Evolutionary conservation across 106 monocot species (phyloP), one percentile per base, ranked within the genome.

Genomic region (Agapanthus africanus): DNA sequence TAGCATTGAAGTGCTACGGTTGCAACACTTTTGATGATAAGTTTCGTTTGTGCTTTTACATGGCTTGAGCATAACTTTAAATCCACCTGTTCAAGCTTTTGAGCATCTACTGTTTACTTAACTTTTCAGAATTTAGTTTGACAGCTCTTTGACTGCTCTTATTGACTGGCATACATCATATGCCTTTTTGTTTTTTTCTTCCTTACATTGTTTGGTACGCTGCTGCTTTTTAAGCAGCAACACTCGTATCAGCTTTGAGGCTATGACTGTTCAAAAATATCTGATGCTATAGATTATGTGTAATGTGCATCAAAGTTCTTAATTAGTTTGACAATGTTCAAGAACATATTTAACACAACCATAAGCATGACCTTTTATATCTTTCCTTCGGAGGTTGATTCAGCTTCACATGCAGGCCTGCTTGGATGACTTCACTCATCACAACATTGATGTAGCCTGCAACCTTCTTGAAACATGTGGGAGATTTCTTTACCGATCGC

Each of bases 401-500:
- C 15, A 15, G 0, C 49, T 31, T 33, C n/a, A 33, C 75, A 52
- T 78, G 40, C 83, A 95, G 95, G 80, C 86, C 34, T 97, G 97
- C 63, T 69, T 97, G 65, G 97, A 97, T 76, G 97, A 97, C 76
- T 97, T 97, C 69, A 92, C 77, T 69, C 97, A 97, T 81, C 97
- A 97, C 63, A 97, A 97, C 71, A 97, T 97, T 57, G 97, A 97
- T 71, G 97, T 97, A 51, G 89, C 91, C 63, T 97, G 97, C 77
- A 97, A 89, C 77, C 89, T 97, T 77, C 92, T 97, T 63, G 97
- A 97, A 71, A 92, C 97, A 31, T 97, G 97, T 79, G 97, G 97
- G 4, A 86, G 97, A 19, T 97, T 89, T 76, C 71, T 97, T 31
- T 97, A 97, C 73, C 92, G 97, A n/a, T 87, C 89, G 40, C 89